phyloP scores from a whole-genome alignment of 768 basidiomycete genomes.

The Pleurotus platypus region DNA sequence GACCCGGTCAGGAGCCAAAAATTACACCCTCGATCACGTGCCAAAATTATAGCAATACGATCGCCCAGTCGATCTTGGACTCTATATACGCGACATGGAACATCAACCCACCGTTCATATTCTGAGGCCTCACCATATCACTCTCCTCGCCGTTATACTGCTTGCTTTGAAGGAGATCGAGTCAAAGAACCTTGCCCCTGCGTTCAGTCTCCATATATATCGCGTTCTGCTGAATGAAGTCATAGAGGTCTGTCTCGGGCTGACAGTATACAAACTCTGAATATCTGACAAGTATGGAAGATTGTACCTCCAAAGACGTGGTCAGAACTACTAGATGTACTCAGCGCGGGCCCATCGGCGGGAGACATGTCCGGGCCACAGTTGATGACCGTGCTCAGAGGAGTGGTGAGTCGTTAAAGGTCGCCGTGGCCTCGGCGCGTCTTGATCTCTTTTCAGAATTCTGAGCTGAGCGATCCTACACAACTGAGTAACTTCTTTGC shows the following conservation, averaged over 20 bases:
- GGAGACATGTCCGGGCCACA: conserved; percentile 37
- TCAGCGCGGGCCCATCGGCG: conserved; percentile 42
- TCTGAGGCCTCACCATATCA: conserved; percentile 75
- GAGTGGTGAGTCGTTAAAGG: conserved; percentile 22
- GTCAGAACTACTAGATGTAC: conserved; percentile 39
- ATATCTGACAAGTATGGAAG: conserved; percentile 31
- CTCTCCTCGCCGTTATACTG: conserved; percentile 59
- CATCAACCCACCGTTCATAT: conserved; percentile 60
- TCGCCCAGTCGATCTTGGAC: background rate
- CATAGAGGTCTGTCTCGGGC: conserved; percentile 51
- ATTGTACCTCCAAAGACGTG: conserved; percentile 61
- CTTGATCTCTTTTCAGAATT: conserved; percentile 30
- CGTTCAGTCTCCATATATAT: conserved; percentile 60
- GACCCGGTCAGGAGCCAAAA: background rate
- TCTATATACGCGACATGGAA: conserved; percentile 18
- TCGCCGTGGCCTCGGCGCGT: background rate
- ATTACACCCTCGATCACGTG: background rate
- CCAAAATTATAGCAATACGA: background rate
- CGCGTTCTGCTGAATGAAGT: conserved; percentile 68
- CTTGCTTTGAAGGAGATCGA: conserved; percentile 60
- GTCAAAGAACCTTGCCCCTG: conserved; percentile 47
- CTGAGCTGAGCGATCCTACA: conserved; percentile 49
- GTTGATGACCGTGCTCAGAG: conserved; percentile 43
- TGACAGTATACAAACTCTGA: background rate
- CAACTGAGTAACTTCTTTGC: conserved; percentile 63